phyloP scores from a whole-genome alignment of 768 basidiomycete species.

The Suillus decipiens region DNA sequence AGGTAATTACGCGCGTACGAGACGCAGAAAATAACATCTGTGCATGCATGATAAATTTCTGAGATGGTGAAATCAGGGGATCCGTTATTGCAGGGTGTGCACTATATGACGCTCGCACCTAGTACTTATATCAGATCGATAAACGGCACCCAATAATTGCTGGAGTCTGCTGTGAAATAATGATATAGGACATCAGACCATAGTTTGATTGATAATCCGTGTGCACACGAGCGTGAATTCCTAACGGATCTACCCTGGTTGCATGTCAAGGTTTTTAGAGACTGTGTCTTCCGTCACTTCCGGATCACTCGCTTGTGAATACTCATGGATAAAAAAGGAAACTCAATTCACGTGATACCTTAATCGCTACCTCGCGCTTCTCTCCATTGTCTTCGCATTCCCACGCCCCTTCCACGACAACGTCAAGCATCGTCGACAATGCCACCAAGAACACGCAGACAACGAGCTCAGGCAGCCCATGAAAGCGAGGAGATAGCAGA shows the following conservation, averaged over 20 bases:
- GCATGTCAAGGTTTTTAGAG: constrained; percentile 4
- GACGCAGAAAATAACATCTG: not conserved
- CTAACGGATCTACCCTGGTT: constrained; percentile 3
- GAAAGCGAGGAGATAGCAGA: constrained; percentile 20
- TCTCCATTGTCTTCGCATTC: constrained; percentile 15
- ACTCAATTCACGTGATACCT: constrained; percentile 1
- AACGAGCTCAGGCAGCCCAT: constrained; percentile 15
- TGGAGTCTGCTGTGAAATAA: not conserved
- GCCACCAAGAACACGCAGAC: constrained; percentile 22
- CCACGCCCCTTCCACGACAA: constrained; percentile 20
- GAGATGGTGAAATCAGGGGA: not conserved
- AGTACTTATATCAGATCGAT: not conserved
- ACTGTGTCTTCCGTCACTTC: constrained; percentile 2
- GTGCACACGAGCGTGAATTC: constrained; percentile 5
- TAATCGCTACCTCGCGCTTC: not conserved
- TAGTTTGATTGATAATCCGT: constrained; percentile 7
- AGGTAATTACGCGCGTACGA: not conserved
- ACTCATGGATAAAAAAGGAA: constrained; percentile 2
- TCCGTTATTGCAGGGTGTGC: not conserved
- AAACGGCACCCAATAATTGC: not conserved
- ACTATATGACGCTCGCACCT: not conserved
- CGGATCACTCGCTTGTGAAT: constrained; percentile 4
- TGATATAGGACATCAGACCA: not conserved
- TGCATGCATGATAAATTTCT: constrained; percentile 1
- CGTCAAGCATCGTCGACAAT: constrained; percentile 6